phyloP scores from a whole-genome alignment of 2,329 filamentous ascomycete species.

The Torrubiella hemipterigena region DNA sequence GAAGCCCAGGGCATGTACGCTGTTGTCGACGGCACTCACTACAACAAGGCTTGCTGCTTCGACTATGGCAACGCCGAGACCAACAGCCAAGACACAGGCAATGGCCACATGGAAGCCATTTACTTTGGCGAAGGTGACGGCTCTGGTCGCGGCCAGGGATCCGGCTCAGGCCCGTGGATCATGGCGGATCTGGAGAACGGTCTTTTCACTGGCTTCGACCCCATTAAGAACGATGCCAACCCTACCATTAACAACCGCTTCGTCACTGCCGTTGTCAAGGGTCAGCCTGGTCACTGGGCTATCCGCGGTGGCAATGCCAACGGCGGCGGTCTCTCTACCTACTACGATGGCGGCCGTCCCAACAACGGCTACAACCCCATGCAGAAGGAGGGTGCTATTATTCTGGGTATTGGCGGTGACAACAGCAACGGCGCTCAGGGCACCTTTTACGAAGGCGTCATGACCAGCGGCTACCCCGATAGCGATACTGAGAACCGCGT shows the following conservation, averaged over 20 bases:
- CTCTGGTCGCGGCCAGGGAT: slow-evolving; percentile 37
- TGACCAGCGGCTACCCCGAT: slow-evolving; percentile 49
- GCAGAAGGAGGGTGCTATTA: slow-evolving; percentile 52
- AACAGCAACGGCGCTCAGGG: slow-evolving; percentile 48
- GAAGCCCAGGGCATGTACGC: slow-evolving; percentile 48
- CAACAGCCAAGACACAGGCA: slow-evolving; percentile 39
- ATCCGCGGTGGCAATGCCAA: slow-evolving; percentile 45
- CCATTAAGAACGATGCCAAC: slow-evolving; percentile 35
- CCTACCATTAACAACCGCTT: slow-evolving; percentile 43
- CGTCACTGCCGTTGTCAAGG: slow-evolving; percentile 44
- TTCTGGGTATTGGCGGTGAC: slow-evolving; percentile 57
- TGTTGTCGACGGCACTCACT: slow-evolving; percentile 46
- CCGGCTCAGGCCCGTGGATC: slow-evolving; percentile 51
- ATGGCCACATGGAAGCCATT: slow-evolving; percentile 58
- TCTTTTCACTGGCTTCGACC: slow-evolving; percentile 43
- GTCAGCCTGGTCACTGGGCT: slow-evolving; percentile 42
- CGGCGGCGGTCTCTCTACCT: slow-evolving; percentile 44
- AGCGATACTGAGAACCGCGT: slow-evolving; percentile 45
- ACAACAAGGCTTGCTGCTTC: slow-evolving; percentile 44
- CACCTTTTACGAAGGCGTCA: slow-evolving; percentile 54
- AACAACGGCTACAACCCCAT: slow-evolving; percentile 47
- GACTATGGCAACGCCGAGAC: slow-evolving; percentile 47
- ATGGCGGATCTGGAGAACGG: slow-evolving; percentile 61
- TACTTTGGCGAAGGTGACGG: slow-evolving; percentile 45
- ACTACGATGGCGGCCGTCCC: slow-evolving; percentile 45